Conservation (phyloP, 2,329 filamentous ascomycete genomes). For the Sclerotinia sclerotiorum region DNA sequence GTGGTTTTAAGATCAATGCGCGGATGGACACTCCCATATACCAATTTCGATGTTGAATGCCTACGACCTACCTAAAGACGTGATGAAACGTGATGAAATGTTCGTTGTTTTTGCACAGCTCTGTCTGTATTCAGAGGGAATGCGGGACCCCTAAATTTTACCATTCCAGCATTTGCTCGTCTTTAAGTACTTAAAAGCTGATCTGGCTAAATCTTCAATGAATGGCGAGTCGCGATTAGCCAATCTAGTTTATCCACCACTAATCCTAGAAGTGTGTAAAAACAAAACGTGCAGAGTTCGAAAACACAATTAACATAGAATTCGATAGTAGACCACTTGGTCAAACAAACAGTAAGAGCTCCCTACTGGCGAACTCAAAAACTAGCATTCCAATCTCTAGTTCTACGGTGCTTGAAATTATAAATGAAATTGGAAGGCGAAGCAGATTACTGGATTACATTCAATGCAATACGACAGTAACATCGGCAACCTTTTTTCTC, state of each 20-base stretch:
- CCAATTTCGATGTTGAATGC: background rate
- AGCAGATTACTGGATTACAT: background rate
- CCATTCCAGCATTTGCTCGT: no score
- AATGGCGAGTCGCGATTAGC: no score
- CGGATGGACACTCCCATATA: background rate
- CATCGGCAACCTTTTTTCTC: background rate
- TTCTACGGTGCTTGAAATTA: background rate
- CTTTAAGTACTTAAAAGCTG: no score
- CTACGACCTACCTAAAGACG: background rate
- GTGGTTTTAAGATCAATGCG: background rate
- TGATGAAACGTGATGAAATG: background rate
- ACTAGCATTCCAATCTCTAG: background rate
- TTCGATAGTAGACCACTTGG: no score
- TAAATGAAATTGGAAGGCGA: no score
- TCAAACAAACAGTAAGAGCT: background rate
- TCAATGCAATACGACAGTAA: background rate
- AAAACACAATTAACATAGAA: no score
- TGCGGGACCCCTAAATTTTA: no score
- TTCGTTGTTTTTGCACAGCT: background rate
- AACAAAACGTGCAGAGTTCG: no score
- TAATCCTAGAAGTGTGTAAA: no score
- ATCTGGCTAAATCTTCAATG: no score
- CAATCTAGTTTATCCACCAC: no score
- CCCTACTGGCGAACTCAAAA: background rate
- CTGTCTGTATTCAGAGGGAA: background rate